These are phyloP conservation scores for Colletotrichum falcatum DNA, from an alignment of 2,329 filamentous ascomycete species.

Conservation along the genomic window DNA sequence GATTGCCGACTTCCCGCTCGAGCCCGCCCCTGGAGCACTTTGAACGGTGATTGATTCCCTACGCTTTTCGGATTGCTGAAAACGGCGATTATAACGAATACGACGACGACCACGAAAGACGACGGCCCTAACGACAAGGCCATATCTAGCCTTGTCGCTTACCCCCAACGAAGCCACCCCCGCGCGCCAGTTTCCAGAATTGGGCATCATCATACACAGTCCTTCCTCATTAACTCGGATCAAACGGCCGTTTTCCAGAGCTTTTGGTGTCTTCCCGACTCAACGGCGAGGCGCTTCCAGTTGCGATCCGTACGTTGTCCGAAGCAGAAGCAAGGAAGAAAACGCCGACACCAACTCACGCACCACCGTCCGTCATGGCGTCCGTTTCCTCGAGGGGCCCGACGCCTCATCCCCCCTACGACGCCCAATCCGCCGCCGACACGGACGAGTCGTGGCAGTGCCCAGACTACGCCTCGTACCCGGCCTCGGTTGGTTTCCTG, in stretches of 20 bases:
- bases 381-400: slow-evolving; percentile 54
- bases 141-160: slow-evolving; percentile 4
- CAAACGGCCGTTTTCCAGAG: slow-evolving; percentile 7
- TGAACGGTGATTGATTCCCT: neutral
- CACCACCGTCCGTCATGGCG: slow-evolving; percentile 46
- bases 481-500: slow-evolving; percentile 57
- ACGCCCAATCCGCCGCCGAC: slow-evolving; percentile 54
- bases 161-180: neutral
- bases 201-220: slow-evolving; percentile 25
- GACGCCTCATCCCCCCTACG: slow-evolving; percentile 56
- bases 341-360: slow-evolving; percentile 4
- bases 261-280: neutral
- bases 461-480: slow-evolving; percentile 52
- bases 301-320: neutral
- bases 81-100: neutral
- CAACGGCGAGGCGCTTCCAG: neutral
- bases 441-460: slow-evolving; percentile 61
- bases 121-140: neutral
- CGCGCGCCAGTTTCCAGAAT: slow-evolving; percentile 23
- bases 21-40: neutral
- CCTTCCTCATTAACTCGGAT: slow-evolving; percentile 8
- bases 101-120: neutral
- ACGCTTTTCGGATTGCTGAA: neutral
- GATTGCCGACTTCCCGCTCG: slow-evolving; percentile 1
- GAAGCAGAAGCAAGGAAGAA: neutral